A percentile compares a stretch with the other conserved stretches of the same genome.
phyloP scores from a whole-genome alignment of 805 yeast species.

The Cyberlindnera japonica region DNA sequence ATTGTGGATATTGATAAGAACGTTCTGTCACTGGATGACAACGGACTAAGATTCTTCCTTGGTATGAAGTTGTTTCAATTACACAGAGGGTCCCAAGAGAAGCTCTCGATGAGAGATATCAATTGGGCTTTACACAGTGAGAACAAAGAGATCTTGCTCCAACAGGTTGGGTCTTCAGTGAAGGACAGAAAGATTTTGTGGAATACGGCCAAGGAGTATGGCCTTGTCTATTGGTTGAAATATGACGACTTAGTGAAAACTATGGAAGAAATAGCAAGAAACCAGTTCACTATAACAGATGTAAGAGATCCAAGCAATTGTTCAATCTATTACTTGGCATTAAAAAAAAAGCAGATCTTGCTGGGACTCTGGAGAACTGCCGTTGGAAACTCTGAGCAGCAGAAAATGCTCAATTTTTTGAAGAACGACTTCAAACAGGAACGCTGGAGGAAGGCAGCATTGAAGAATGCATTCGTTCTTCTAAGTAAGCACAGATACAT shows the following conservation, averaged over 20 bases:
- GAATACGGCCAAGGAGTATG: conserved; percentile 54
- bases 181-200: conserved; percentile 47
- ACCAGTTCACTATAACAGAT: conserved; percentile 56
- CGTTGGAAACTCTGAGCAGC: conserved; percentile 72
- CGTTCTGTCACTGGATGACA: conserved; percentile 33
- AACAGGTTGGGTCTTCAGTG: conserved; percentile 42
- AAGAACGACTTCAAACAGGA: conserved; percentile 68
- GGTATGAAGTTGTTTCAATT: conserved; percentile 66
- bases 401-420: conserved; percentile 75
- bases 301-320: conserved; percentile 70
- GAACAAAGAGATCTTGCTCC: conserved; percentile 63
- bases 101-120: conserved; percentile 73
- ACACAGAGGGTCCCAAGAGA: conserved; percentile 45
- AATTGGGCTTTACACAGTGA: conserved; percentile 86
- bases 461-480: conserved; percentile 87
- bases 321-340: conserved; percentile 72
- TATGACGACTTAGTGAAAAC: conserved; percentile 42
- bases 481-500: conserved; percentile 81
- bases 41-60: conserved; percentile 67
- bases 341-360: conserved; percentile 71
- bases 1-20: conserved; percentile 50
- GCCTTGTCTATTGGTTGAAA: conserved; percentile 70
- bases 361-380: conserved; percentile 82
- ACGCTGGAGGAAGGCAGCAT: conserved; percentile 86
- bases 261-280: conserved; percentile 68